These are phyloP conservation scores for Lipomyces sp. DNA, from an alignment of 805 yeast species.

Conservation along the genomic window DNA sequence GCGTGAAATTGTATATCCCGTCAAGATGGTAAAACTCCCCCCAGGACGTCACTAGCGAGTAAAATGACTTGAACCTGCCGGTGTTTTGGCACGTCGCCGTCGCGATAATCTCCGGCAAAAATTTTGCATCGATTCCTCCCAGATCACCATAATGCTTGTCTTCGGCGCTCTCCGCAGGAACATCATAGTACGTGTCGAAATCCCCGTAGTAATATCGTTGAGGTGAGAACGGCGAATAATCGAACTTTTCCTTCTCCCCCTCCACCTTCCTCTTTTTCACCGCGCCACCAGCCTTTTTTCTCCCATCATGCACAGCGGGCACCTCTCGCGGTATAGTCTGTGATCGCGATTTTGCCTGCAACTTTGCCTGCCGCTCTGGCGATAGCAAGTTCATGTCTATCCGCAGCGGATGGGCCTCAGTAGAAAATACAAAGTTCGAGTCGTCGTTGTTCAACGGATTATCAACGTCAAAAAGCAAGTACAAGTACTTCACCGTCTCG, in stretches of 20 bases:
- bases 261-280: not conserved
- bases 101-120: not conserved
- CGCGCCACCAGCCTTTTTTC: not conserved
- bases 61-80: constrained; percentile 31
- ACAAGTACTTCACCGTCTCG: constrained; percentile 82
- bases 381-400: constrained; percentile 42
- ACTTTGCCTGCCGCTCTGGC: constrained; percentile 26
- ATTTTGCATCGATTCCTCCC: not conserved
- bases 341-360: constrained; percentile 6
- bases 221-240: too few relatives aligned
- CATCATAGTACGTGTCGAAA: too few relatives aligned
- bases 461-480: constrained; percentile 68
- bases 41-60: constrained; percentile 39
- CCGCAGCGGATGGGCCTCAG: constrained; percentile 94
- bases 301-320: not conserved
- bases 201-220: too few relatives aligned
- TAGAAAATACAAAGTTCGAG: constrained; percentile 57
- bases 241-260: too few relatives aligned
- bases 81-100: constrained; percentile 11
- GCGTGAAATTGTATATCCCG: constrained; percentile 23
- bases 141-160: not conserved
- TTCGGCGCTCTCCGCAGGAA: not conserved
- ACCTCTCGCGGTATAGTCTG: not conserved
- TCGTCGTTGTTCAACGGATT: constrained; percentile 48
- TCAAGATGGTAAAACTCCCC: constrained; percentile 35